phyloP scores from a whole-genome alignment of 352 stramenopile species.

The Phytophthora podocarpi region DNA sequence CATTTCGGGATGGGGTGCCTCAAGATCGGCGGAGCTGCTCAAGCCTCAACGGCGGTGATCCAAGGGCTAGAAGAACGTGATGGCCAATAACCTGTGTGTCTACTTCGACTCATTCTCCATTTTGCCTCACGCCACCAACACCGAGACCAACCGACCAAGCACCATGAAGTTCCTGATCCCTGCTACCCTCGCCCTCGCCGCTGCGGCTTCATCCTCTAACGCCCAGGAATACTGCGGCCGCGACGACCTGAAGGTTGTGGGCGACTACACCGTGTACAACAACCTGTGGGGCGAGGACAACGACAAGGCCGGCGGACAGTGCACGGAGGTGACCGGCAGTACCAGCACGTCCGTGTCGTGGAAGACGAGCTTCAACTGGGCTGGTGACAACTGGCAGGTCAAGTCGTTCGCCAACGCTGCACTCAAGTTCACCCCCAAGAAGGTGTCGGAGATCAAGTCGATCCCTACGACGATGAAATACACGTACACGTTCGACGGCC shows the following conservation, averaged over 20 bases:
- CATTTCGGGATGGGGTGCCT: slow-evolving; percentile 18
- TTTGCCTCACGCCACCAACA: slow-evolving; percentile 9
- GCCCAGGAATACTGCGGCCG: slow-evolving; percentile 38
- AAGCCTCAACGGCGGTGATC: too few relatives aligned
- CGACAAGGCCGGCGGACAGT: slow-evolving; percentile 39
- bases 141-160: not conserved
- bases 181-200: not conserved
- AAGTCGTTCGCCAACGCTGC: slow-evolving; percentile 55
- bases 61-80: not conserved
- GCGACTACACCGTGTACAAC: slow-evolving; percentile 57
- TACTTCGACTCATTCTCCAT: slow-evolving; percentile 21
- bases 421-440: slow-evolving; percentile 39
- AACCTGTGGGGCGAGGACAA: slow-evolving; percentile 43
- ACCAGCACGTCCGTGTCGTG: slow-evolving; percentile 38
- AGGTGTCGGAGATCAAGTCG: slow-evolving; percentile 35
- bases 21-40: too few relatives aligned
- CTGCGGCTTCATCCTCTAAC: not conserved
- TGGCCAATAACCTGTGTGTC: not conserved
- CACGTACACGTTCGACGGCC: slow-evolving; percentile 39
- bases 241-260: slow-evolving; percentile 31
- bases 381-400: slow-evolving; percentile 35
- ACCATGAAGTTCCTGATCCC: slow-evolving; percentile 28
- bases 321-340: slow-evolving; percentile 39
- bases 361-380: slow-evolving; percentile 47
- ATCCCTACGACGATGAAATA: slow-evolving; percentile 48